Evolutionary conservation across 1,284 basidiomycete genomes (phyloP).

Genomic region (Microbotryomycetes sp.): DNA sequence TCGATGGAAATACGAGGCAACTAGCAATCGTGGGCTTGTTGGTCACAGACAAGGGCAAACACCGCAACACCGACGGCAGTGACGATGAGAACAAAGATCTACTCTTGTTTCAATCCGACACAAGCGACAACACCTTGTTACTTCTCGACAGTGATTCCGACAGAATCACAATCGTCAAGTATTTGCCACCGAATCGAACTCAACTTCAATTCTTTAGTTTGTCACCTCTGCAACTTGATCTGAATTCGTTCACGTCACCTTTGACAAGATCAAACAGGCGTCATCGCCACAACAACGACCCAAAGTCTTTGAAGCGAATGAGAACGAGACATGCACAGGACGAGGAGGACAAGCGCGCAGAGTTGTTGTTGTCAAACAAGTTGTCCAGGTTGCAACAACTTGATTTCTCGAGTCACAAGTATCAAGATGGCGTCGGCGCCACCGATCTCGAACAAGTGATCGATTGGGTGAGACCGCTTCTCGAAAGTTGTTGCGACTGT

Average conservation of each 20-base stretch:
- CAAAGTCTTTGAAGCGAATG: too few species aligned
- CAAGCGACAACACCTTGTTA: neutral
- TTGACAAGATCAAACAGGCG: too few species aligned
- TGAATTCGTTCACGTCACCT: conserved; percentile 27
- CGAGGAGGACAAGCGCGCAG: neutral
- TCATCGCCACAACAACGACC: too few species aligned
- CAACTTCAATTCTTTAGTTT: conserved; percentile 56
- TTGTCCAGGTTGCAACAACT: neutral
- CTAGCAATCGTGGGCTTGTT: neutral
- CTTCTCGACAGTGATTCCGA: neutral
- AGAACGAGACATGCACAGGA: neutral
- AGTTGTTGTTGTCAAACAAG: neutral
- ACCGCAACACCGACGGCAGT: neutral
- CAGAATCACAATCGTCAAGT: conserved; percentile 45
- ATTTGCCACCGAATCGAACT: conserved; percentile 49
- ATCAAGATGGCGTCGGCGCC: neutral
- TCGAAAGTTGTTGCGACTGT: neutral
- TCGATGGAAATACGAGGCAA: neutral
- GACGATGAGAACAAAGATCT: neutral
- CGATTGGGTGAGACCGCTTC: neutral
- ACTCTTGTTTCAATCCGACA: neutral
- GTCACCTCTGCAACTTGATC: conserved; percentile 43
- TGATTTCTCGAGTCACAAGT: neutral
- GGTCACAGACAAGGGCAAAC: neutral
- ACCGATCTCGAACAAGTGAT: neutral